A percentile compares a stretch with the other conserved stretches of the same genome.
phyloP scores from a whole-genome alignment of 371 early-diverging fungal species.

The Mucor irregularis region DNA sequence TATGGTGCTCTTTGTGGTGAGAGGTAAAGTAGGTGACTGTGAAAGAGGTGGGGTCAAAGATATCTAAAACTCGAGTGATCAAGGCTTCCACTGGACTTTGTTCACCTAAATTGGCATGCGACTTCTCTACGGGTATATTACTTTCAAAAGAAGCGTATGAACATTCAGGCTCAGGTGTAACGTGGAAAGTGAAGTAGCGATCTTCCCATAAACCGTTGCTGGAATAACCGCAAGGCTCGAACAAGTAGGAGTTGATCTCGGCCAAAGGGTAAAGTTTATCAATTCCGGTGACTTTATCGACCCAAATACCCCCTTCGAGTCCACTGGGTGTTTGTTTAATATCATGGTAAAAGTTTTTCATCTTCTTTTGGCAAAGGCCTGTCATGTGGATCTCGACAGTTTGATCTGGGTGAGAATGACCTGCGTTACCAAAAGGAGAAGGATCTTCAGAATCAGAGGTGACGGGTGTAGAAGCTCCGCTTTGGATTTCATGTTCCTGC shows the following conservation, averaged over 20 bases:
- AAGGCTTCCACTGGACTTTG: constrained; percentile 53
- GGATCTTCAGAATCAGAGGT: constrained; percentile 30
- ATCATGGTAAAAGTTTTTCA: constrained; percentile 68
- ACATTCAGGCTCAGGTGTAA: constrained; percentile 97
- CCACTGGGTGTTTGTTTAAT: constrained; percentile 50
- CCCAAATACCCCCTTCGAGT: constrained; percentile 58
- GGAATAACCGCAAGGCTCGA: constrained; percentile 94
- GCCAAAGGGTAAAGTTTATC: constrained; percentile 74
- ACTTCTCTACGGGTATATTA: constrained; percentile 69
- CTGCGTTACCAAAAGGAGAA: constrained; percentile 45
- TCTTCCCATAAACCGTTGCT: constrained; percentile 82
- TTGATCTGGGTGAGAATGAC: constrained; percentile 63
- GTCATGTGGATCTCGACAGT: constrained; percentile 97
- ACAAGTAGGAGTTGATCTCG: constrained; percentile 80
- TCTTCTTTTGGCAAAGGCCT: constrained; percentile 71
- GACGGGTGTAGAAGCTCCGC: constrained; percentile 43
- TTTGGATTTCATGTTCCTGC: constrained; percentile 18
- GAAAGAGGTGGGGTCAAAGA: constrained; percentile 82
- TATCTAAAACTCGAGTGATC: constrained; percentile 72
- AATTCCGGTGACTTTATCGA: constrained; percentile 76
- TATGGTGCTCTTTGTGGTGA: constrained; percentile 43
- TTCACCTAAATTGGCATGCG: constrained; percentile 33
- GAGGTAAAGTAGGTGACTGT: constrained; percentile 83
- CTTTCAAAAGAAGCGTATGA: constrained; percentile 98
- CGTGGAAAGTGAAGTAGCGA: constrained; percentile 93